Evolutionary conservation across 139 green algal species (phyloP).

Genomic region (Micractinium sp.): DNA sequence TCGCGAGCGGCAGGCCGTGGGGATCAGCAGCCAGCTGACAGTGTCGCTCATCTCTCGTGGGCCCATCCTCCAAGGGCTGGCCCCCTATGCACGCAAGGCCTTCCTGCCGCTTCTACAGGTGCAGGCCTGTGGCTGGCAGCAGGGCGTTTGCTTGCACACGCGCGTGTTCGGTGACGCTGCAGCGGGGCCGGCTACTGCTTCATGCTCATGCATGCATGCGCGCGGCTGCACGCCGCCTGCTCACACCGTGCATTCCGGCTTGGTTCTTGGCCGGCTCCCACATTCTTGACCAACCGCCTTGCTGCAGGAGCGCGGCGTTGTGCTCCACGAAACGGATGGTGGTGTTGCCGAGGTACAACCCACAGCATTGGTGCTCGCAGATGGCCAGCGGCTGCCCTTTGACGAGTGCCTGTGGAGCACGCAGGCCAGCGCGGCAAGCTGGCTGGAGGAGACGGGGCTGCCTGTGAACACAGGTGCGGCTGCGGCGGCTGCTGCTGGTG

Average conservation of each 20-base stretch:
- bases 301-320: constrained; percentile 48
- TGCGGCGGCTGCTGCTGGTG: too few relatives aligned
- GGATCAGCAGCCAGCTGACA: background rate
- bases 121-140: background rate
- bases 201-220: too few relatives aligned
- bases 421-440: constrained; percentile 74
- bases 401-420: constrained; percentile 97
- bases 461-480: constrained; percentile 18
- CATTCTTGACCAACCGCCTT: background rate
- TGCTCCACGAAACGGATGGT: constrained; percentile 42
- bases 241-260: too few relatives aligned
- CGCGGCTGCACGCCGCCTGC: too few relatives aligned
- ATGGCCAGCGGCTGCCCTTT: constrained; percentile 59
- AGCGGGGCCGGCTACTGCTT: background rate
- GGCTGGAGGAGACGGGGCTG: constrained; percentile 67
- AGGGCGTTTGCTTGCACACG: too few relatives aligned
- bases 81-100: constrained; percentile 36
- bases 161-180: too few relatives aligned
- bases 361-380: constrained; percentile 49
- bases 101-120: constrained; percentile 54
- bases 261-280: too few relatives aligned
- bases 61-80: constrained; percentile 55
- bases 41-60: constrained; percentile 54
- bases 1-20: constrained; percentile 22
- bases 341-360: constrained; percentile 49